Evolutionary conservation across 306 rosid species (phyloP).

Genomic region (Inga laurina): DNA sequence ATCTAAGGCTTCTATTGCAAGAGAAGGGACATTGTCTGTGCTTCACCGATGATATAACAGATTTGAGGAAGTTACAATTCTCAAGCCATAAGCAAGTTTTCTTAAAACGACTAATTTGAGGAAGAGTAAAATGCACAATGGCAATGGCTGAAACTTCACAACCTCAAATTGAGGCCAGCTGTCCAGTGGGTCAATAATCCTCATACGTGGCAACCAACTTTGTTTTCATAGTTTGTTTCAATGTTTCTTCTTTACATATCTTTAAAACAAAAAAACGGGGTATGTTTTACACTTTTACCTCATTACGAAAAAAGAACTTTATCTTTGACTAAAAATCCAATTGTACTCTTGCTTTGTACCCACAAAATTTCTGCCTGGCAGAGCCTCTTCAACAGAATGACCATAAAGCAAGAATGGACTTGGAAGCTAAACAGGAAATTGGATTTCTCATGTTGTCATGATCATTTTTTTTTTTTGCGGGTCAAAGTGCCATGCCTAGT

Average conservation of each 20-base stretch:
- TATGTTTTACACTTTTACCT: background rate
- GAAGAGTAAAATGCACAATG: background rate
- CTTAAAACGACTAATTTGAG: background rate
- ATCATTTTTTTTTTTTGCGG: background rate
- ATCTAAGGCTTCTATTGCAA: background rate
- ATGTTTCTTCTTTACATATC: background rate
- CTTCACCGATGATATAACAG: background rate
- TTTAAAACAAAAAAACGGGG: background rate
- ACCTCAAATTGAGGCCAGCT: background rate
- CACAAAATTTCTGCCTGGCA: background rate
- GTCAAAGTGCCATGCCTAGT: background rate
- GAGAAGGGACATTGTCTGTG: background rate
- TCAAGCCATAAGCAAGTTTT: background rate
- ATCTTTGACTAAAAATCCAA: background rate
- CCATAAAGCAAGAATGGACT: background rate
- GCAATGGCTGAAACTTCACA: background rate
- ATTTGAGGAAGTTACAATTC: background rate
- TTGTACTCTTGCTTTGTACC: background rate
- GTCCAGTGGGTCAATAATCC: background rate
- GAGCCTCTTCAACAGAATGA: background rate
- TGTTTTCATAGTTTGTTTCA: background rate
- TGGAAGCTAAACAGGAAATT: background rate
- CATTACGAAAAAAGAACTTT: background rate
- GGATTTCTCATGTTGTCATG: background rate
- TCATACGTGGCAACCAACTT: background rate